Conservation (phyloP, 2,329 filamentous ascomycete species). For the Xylariaceae sp. region DNA sequence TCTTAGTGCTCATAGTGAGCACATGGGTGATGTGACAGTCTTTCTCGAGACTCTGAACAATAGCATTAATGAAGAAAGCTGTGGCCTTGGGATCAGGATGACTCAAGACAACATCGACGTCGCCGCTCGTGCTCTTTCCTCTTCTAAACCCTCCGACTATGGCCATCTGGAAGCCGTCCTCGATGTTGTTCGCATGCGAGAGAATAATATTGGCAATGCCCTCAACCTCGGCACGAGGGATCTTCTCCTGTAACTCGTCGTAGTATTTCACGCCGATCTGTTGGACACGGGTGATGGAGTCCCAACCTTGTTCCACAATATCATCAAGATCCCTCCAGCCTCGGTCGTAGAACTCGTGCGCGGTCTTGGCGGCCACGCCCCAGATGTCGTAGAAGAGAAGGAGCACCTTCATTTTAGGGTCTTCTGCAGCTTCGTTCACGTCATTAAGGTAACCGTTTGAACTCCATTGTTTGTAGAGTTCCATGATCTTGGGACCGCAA, state of each 20-base stretch:
- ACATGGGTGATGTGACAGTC: slow-evolving; percentile 76
- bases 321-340: slow-evolving; percentile 85
- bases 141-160: slow-evolving; percentile 80
- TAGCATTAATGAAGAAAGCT: slow-evolving; percentile 62
- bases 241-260: slow-evolving; percentile 71
- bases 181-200: slow-evolving; percentile 61
- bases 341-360: slow-evolving; percentile 73
- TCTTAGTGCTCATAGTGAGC: slow-evolving; percentile 64
- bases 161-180: slow-evolving; percentile 50
- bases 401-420: slow-evolving; percentile 62
- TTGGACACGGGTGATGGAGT: slow-evolving; percentile 68
- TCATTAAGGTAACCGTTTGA: slow-evolving; percentile 58
- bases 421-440: slow-evolving; percentile 58
- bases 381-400: slow-evolving; percentile 78
- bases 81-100: slow-evolving; percentile 71
- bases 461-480: slow-evolving; percentile 72
- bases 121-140: slow-evolving; percentile 68
- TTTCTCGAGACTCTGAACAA: slow-evolving; percentile 67
- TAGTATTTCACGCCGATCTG: slow-evolving; percentile 95
- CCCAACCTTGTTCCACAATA: slow-evolving; percentile 79
- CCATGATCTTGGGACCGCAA: slow-evolving; percentile 75
- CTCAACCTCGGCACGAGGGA: slow-evolving; percentile 71
- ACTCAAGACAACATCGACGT: slow-evolving; percentile 82
- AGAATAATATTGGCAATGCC: slow-evolving; percentile 62
- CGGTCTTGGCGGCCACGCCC: slow-evolving; percentile 83